Percentiles rank a stretch among this genome's conserved stretches.
Conservation (phyloP, 768 basidiomycete species). For the Cystobasidium ongulense region DNA sequence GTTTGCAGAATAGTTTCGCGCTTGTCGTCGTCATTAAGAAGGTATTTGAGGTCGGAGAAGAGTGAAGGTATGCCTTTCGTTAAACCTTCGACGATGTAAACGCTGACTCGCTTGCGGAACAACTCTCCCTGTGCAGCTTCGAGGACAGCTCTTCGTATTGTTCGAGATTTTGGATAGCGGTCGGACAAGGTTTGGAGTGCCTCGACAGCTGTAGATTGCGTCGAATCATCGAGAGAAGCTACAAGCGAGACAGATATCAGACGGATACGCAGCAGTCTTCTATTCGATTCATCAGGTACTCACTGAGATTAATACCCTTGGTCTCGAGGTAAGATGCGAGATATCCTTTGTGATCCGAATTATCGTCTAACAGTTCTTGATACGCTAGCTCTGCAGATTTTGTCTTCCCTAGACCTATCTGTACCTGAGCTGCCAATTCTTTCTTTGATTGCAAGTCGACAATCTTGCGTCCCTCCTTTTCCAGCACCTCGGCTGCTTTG, state of each 20-base stretch:
- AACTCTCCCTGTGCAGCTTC: conserved; percentile 51
- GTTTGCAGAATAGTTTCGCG: conserved; percentile 61
- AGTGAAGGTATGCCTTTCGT: conserved; percentile 83
- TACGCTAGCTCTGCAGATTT: conserved; percentile 74
- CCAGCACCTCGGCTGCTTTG: conserved; percentile 42
- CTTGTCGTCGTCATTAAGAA: conserved; percentile 65
- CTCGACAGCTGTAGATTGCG: conserved; percentile 53
- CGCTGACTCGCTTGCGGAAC: conserved; percentile 58
- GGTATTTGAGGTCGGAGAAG: conserved; percentile 79
- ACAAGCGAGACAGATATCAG: conserved; percentile 4
- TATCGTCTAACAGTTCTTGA: conserved; percentile 70
- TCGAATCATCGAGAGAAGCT: conserved; percentile 52
- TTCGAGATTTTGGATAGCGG: conserved; percentile 57
- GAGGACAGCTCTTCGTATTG: conserved; percentile 15
- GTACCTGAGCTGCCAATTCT: conserved; percentile 59
- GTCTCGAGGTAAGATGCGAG: conserved; percentile 65
- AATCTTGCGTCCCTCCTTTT: conserved; percentile 46
- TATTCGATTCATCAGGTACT: conserved; percentile 34
- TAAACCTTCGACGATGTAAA: conserved; percentile 64
- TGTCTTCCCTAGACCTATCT: conserved; percentile 57
- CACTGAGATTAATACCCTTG: conserved; percentile 62
- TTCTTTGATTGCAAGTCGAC: conserved; percentile 50
- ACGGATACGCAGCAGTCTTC: background rate
- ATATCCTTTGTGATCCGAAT: conserved; percentile 72
- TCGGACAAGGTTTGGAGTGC: conserved; percentile 57